Evolutionary conservation across 495 filamentous ascomycete species (phyloP), one percentile per base, ranked within the genome.

Genomic region (Hypoxylon rickii): DNA sequence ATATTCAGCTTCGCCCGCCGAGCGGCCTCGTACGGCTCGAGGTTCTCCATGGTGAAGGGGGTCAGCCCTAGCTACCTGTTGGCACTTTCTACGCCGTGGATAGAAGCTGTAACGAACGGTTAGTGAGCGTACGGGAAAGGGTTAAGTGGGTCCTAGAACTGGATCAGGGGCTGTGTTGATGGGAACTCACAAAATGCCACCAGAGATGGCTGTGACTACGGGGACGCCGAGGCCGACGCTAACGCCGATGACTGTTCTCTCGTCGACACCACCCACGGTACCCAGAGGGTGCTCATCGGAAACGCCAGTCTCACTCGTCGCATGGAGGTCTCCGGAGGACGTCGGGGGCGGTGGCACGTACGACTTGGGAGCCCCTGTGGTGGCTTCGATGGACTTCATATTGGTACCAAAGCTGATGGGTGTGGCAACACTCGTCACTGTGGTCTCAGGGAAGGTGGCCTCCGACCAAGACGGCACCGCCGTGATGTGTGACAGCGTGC

Each of bases 191-290:
- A 64, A 65, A 46, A 66, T 40, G 32, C 63, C 69, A 11, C 56
- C 40, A 46, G 68, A 36, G 31, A 75, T 32, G n/a, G 51, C 67
- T 3, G 63, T 56, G 11, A 79, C 40, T 22, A 42, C 63, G 2
- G 74, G 74, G 20, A 76, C 69, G 6, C 75, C 75, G 19, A 77
- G 37, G 7, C 76, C 76, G 18, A 79, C 69, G 40, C 66, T 66
- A 3, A 77, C 56, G 0, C 76, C 75, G 44, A 79, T 70, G 39
- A 78, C 71, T 26, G 78, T 33, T 48, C 70, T 70, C 24, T 66
- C 72, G 29, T 64, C 64, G 15, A 63, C 61, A n/a, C 68, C 64
- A 19, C 44, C 10, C 19, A 60, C 55, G 46, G 63, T 51, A 21
- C 60, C 44, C 36, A 51, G 11, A 24, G 55, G 29, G 15, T 51